Evolutionary conservation across 306 rosid species (phyloP), one percentile per base, ranked within the genome.

Genomic region (Hippophae tibetana): DNA sequence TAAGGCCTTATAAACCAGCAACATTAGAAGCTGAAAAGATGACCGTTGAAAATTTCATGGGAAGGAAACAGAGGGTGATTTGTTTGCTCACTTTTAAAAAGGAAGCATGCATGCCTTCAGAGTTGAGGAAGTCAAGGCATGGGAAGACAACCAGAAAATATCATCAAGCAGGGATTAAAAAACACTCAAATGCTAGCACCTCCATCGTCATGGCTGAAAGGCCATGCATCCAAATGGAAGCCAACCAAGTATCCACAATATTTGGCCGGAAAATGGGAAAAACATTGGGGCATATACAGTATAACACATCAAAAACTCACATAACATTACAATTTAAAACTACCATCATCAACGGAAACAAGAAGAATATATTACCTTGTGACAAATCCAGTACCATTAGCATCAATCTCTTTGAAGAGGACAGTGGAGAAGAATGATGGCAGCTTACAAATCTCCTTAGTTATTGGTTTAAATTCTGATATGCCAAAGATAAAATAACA

Each of bases 381-480:
- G 62, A 93, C 94, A 58, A 77, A 61, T 58, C 94, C 97, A 56
- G 95, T 72, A 79, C 82, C 80, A 54, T 72, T 72, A 67, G 43
- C 57, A 61, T 93, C 99, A 49, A 93, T 89, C 95, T 86, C 89
- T 79, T 67, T 75, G 78, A 86, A 93, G 65, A 93, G 83, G 43
- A 84, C 72, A 0, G 86, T 60, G 14, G 95, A 89, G 78, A 86
- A 78, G 73, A 89, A 93, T 50, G 95, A 93, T 59, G 99, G 99
- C 71, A 93, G 89, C 94, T 82, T 93, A 87, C 99, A 93, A 52
- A 93, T 71, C 67, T 93, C 97, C 87, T 89, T 93, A 26, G 89
- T 83, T 65, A 93, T 71, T 42, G 76, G 63, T 75, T 86, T 88
- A 71, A 93, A 93, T 56, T 93, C 97, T 93, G 89, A 47, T 61